Evolutionary conservation across 2,329 filamentous ascomycete genomes (phyloP).

Genomic region (Aspergillus ibericus): DNA sequence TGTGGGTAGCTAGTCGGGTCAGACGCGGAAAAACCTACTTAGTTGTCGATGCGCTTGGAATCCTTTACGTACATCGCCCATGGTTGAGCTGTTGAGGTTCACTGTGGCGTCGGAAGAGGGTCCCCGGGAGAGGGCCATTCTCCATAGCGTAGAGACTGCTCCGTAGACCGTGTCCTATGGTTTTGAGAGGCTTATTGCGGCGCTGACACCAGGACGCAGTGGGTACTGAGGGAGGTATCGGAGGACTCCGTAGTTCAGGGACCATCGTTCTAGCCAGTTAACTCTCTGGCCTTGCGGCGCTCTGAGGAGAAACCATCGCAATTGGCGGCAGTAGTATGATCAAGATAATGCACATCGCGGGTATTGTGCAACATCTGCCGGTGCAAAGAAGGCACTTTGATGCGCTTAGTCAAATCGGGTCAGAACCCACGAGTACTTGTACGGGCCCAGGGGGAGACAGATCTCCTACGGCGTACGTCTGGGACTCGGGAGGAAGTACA

Average conservation of each 20-base stretch:
- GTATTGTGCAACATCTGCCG: neutral
- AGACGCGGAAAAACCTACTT: neutral
- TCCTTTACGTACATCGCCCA: neutral
- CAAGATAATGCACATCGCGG: neutral
- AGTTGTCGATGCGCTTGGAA: neutral
- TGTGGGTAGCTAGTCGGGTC: neutral
- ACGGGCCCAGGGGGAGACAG: neutral
- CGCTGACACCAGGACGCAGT: slow-evolving; percentile 48
- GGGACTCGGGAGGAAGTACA: slow-evolving; percentile 49
- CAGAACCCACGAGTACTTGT: neutral
- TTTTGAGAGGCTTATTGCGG: slow-evolving; percentile 33
- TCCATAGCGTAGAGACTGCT: neutral
- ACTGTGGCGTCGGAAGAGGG: neutral
- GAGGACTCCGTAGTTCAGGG: neutral
- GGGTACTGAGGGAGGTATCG: neutral
- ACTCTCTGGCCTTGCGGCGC: neutral
- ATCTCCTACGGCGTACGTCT: neutral
- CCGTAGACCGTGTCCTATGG: slow-evolving; percentile 31
- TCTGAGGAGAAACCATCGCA: neutral
- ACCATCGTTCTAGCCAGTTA: neutral
- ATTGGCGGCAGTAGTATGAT: neutral
- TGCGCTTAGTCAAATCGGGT: neutral
- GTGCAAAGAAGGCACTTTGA: neutral
- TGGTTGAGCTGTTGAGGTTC: neutral
- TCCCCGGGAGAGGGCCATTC: neutral